Evolutionary conservation across 2,329 filamentous ascomycete genomes (phyloP), one percentile per base, ranked within the genome.

Genomic region (Elsinoe necatrix): DNA sequence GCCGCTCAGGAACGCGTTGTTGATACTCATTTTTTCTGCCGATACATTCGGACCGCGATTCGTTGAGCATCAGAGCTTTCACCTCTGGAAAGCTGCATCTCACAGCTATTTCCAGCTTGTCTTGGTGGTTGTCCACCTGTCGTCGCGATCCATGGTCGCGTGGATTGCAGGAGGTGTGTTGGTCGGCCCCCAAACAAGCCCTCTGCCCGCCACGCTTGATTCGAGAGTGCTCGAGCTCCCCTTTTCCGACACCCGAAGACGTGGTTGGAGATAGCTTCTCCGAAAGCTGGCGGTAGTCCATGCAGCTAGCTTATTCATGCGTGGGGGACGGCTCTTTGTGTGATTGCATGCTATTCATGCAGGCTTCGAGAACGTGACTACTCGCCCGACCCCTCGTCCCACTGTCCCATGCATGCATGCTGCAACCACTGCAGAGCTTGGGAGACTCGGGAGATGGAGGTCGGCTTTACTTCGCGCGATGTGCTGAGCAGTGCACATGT

Each of bases 281-380:
- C 48, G 48, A 39, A 18, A 35, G 31, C 31, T 35, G 3, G 16
- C 34, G 48, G 16, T 37, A 45, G 21, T 23, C 31, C 48, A 52
- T 52, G 48, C 48, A 52, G 48, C 48, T 52, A 52, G 34, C 29
- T n/a, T 25, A 37, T 37, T 35, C 34, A n/a, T 35, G 48, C 48
- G 48, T 52, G 48, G 48, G 48, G 48, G 34, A 25, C n/a, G 18
- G 29, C 31, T 16, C 45, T 50, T 50, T 50, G 45, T 50, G 48
- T 39, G 48, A 31, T 31, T 52, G 34, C 48, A 39, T 39, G 16
- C 48, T 52, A 21, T 25, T 39, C 29, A 52, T 52, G 48, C 48
- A 52, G 23, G 21, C 31, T 34, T 27, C 31, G 48, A 37, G 48
- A 35, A 23, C 48, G 16, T 35, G 29, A 52, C 31, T 16, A 21